Conservation (phyloP, 257 asterid species). For the Solanum rostratum region DNA sequence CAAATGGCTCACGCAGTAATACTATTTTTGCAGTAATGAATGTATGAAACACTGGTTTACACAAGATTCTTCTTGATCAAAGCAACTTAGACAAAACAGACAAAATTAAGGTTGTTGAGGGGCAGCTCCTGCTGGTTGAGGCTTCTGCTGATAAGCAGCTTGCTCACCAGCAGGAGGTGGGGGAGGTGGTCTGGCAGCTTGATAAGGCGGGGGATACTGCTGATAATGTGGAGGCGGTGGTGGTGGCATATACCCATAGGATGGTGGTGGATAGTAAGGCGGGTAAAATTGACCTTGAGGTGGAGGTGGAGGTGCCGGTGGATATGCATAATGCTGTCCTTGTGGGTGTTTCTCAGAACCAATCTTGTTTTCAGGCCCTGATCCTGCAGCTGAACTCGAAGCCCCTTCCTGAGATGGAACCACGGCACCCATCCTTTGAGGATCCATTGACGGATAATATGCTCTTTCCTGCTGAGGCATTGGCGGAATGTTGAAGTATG, state of each 20-base stretch:
- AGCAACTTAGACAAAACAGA: neutral
- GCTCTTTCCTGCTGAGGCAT: conserved; percentile 67
- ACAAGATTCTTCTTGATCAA: neutral
- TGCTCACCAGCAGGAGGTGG: conserved; percentile 33
- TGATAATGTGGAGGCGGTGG: conserved; percentile 56
- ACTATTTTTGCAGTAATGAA: neutral
- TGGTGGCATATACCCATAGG: conserved; percentile 54
- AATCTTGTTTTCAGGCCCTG: conserved; percentile 33
- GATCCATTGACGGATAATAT: conserved; percentile 94
- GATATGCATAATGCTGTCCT: conserved; percentile 33
- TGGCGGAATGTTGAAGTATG: conserved; percentile 84
- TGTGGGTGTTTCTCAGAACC: conserved; percentile 32
- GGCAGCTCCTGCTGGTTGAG: conserved; percentile 18
- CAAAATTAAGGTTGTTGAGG: conserved; percentile 12
- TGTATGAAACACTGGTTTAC: neutral
- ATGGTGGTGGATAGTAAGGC: conserved; percentile 54
- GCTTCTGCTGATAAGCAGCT: conserved; percentile 31
- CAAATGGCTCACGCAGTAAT: neutral
- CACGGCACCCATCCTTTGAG: conserved; percentile 92
- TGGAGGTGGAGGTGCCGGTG: conserved; percentile 53
- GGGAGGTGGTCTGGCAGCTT: conserved; percentile 44
- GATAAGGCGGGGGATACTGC: conserved; percentile 33
- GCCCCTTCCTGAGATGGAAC: conserved; percentile 67
- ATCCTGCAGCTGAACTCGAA: conserved; percentile 41
- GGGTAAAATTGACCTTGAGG: conserved; percentile 74